Evolutionary conservation across 345 rosid species (phyloP), one percentile per base, ranked within the genome.

Genomic region (Cardiospermum halicacabum): DNA sequence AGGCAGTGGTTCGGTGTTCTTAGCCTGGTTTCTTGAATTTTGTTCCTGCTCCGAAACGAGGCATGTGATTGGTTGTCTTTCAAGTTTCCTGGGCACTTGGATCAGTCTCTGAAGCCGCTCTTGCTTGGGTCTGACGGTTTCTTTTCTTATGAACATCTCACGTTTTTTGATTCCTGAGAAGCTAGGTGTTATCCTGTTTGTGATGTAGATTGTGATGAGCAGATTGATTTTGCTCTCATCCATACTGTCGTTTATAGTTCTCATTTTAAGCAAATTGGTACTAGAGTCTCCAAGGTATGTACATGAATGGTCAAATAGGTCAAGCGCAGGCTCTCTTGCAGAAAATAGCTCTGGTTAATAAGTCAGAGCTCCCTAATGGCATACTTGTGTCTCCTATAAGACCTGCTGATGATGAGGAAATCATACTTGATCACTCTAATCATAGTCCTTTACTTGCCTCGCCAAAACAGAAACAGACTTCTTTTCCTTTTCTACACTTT

Each of bases 231-330:
- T 90, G 88, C 5, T 82, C 5, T 82, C 86, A 26, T 69, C 90
- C 55, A 7, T 75, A 21, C 90, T 90, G 53, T 79, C 90, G 25
- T 72, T 76, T 37, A 49, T 62, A 56, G 80, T 82, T 59, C 88
- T 84, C 53, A 0, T 76, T 16, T 74, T 84, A 36, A 77, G 79
- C 43, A 15, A 32, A 7, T 5, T 60, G 27, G 56, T 73, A 19
- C 86, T 85, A 0, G 90, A 84, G 68, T 82, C 93, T 15, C 93
- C 90, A 3, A 77, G 90, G 62, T 87, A 84, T 68, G 18, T 82
- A 83, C 67, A 37, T 68, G 56, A 83, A 71, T 71, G 88, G 76
- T 22, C 70, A 66, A 65, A 79, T 56, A 34, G 40, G 4, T 22
- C 85, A 87, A 4, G 89, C 88, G 62, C 60, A 55, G 26, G 39